Evolutionary conservation across 2,329 filamentous ascomycete species (phyloP).

Genomic region (Claviceps sp.): DNA sequence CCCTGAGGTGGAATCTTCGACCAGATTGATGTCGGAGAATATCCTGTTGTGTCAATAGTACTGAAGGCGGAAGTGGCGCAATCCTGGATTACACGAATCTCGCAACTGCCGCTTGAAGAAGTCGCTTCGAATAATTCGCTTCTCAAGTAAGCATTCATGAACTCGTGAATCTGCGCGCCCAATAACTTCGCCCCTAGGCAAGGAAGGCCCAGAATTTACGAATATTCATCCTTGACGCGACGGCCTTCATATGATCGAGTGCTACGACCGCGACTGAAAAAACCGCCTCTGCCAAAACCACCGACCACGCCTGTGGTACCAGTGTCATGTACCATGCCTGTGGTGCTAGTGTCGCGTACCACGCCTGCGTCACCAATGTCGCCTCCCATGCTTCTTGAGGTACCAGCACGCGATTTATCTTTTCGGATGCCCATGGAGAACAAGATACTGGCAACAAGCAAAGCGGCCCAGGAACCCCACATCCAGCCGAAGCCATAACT

Average conservation of each 20-base stretch:
- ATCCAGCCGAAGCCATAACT: conserved; percentile 61
- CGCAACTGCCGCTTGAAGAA: background rate
- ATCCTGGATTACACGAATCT: too few species aligned
- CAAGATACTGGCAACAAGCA: conserved; percentile 52
- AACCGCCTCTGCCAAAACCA: conserved; percentile 10
- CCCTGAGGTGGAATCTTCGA: too few species aligned
- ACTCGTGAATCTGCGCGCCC: too few species aligned
- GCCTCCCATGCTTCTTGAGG: conserved; percentile 13
- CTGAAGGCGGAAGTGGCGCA: too few species aligned
- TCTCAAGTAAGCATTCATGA: too few species aligned
- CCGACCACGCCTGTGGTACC: too few species aligned
- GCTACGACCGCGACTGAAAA: conserved; percentile 19
- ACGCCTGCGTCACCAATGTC: too few species aligned
- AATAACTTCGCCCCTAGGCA: too few species aligned
- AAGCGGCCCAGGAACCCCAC: conserved; percentile 56
- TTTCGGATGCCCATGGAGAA: conserved; percentile 51
- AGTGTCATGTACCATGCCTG: too few species aligned
- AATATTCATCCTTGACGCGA: conserved; percentile 59
- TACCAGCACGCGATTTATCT: conserved; percentile 19
- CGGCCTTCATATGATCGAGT: conserved; percentile 31
- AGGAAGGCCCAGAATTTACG: conserved; percentile 21
- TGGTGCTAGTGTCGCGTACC: too few species aligned
- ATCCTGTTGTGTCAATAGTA: too few species aligned
- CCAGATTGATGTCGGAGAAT: too few species aligned
- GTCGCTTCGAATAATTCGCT: background rate